Base-by-base conservation (phyloP, 2,329 filamentous ascomycete genomes). In the Mycogone perniciosa region DNA sequence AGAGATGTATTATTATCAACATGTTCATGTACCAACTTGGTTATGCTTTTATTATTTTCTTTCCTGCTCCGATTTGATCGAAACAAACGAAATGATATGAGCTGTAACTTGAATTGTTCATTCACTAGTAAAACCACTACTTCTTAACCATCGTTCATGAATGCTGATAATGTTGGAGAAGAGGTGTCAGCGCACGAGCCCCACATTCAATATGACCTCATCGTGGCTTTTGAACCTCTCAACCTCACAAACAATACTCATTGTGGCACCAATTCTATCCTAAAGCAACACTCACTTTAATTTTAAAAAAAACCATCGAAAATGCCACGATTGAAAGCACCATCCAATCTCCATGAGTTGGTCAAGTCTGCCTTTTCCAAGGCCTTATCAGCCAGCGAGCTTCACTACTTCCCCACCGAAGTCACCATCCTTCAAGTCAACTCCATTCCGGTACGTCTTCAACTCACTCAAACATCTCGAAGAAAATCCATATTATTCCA, bases 321-420 rank as follows among this genome's bases (percentile, higher is more conserved):
- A 40, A 76, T 76, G 71, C 54, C 67, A 30, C 66, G 65, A 13
- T 13, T 4, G 57, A 70, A 65, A 38, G 69, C 67, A 1, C 76
- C 76, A 0, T 52, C 62, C 3, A 74, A 76, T 51, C 71, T 82
- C 1, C 76, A 77, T 1, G 68, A 71, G 2, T 71, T 82, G 10
- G 76, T 82, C 51, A 72, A 69, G 46, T 52, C 69, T 1, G 67
- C 75, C 3, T 82, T 82, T 59, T 59, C 64, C 48, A 72, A 69
- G 43, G 79, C 79, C 13, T 69, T 67, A 8, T 62, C 66, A 8
- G 71, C 65, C 50, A 75, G 75, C 48, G 75, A 80, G 54, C 61
- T 82, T 48, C 70, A 69, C 44, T 81, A 77, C 59, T 82, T 75
- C 60, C 71, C 76, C 41, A 81, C 78, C 3, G 72, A 79, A 52